These are phyloP conservation scores for Lanmaoa rubissima DNA, from an alignment of 768 basidiomycete species.

Conservation along the genomic window DNA sequence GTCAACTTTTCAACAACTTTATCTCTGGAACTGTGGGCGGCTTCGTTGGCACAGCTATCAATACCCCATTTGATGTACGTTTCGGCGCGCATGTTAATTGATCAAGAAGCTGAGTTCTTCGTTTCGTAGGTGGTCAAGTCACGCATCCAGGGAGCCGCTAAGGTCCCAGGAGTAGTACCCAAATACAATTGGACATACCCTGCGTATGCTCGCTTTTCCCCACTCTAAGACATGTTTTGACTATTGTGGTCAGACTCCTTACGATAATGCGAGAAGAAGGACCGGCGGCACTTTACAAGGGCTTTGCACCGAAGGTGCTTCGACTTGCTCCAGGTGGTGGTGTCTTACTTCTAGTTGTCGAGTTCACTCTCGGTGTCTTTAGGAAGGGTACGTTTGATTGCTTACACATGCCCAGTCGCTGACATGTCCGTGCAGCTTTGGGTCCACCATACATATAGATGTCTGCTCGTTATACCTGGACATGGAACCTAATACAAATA, in stretches of 20 bases:
- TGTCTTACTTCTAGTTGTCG: constrained; percentile 90
- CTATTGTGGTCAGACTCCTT: constrained; percentile 41
- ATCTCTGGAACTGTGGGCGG: constrained; percentile 89
- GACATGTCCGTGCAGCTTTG: constrained; percentile 19
- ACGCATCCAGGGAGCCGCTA: constrained; percentile 79
- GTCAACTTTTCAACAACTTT: constrained; percentile 85
- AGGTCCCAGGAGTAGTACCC: constrained; percentile 64
- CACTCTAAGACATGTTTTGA: not conserved
- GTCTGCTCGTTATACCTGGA: not conserved
- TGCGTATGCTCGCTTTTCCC: constrained; percentile 39
- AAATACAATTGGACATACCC: constrained; percentile 98
- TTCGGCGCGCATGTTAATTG: not conserved
- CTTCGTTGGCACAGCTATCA: constrained; percentile 82
- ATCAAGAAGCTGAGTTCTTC: not conserved
- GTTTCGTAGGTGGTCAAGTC: constrained; percentile 84
- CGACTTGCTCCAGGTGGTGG: constrained; percentile 95
- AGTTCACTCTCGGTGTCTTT: constrained; percentile 77
- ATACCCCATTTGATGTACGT: constrained; percentile 76
- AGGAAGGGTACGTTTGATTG: constrained; percentile 51
- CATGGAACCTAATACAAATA: not conserved
- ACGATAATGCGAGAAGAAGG: constrained; percentile 89
- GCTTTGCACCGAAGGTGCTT: constrained; percentile 93
- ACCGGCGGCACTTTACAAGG: constrained; percentile 83
- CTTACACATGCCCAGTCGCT: not conserved
- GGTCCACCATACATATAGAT: constrained; percentile 34